Conservation (phyloP, 306 rosid species). For the Sicyos edulis region DNA sequence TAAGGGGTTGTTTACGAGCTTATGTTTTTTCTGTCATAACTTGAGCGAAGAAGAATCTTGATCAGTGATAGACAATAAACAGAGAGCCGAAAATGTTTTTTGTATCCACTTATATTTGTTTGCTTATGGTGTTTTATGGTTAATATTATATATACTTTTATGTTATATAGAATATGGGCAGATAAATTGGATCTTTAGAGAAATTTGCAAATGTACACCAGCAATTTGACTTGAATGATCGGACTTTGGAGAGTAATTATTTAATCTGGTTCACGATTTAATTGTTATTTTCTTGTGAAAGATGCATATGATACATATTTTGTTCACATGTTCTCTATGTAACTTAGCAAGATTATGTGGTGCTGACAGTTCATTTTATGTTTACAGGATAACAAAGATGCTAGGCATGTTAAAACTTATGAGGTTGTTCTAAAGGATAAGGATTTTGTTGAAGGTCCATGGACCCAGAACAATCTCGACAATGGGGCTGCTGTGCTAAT, state of each 20-base stretch:
- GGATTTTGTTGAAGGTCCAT: conserved; percentile 96
- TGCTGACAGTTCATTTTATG: conserved; percentile 21
- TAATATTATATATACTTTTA: neutral
- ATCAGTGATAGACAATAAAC: neutral
- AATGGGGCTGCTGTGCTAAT: conserved; percentile 90
- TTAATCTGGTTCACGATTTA: neutral
- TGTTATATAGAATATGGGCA: neutral
- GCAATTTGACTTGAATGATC: neutral
- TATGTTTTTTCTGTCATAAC: neutral
- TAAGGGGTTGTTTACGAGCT: neutral
- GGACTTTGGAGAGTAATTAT: neutral
- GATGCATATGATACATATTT: neutral
- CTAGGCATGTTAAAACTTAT: conserved; percentile 92
- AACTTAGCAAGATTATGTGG: conserved; percentile 7
- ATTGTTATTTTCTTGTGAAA: neutral
- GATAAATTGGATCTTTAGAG: neutral
- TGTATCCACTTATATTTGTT: neutral
- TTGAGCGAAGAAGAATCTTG: neutral
- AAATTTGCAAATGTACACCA: conserved; percentile 8
- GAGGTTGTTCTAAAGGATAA: conserved; percentile 96
- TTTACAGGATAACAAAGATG: conserved; percentile 94
- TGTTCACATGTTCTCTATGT: neutral
- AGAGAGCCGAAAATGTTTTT: neutral
- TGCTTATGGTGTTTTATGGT: conserved; percentile 12
- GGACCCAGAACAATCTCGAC: conserved; percentile 93